A percentile compares a stretch with the other conserved stretches of the same genome.
Evolutionary conservation across 2,329 filamentous ascomycete species (phyloP).

Genomic region (Lasiodiplodia hormozganensis): DNA sequence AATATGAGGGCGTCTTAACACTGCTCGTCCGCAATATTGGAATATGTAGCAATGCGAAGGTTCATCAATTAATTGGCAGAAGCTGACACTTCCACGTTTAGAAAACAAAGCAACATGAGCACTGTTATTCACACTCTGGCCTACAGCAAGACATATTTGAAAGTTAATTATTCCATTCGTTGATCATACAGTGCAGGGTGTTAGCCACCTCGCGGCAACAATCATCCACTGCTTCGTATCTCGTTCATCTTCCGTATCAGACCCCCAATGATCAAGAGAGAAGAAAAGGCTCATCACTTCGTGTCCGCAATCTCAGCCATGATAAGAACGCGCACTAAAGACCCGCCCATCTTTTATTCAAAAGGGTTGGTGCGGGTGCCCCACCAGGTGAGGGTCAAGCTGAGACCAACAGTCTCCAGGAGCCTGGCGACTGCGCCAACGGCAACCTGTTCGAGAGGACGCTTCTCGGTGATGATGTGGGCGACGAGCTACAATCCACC

Average conservation of each 20-base stretch:
- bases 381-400: constrained; percentile 95
- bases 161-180: neutral
- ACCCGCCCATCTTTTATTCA: constrained; percentile 61
- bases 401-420: constrained; percentile 91
- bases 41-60: too few relatives aligned
- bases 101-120: neutral
- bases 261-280: neutral
- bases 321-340: neutral
- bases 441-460: constrained; percentile 86
- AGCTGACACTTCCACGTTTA: too few relatives aligned
- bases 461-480: constrained; percentile 89
- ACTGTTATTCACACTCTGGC: too few relatives aligned
- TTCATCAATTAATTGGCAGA: too few relatives aligned
- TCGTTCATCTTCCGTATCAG: neutral
- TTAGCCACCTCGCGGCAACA: neutral
- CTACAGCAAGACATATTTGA: neutral
- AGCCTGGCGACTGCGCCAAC: constrained; percentile 84
- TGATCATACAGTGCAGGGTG: constrained; percentile 12
- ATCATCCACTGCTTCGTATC: constrained; percentile 18
- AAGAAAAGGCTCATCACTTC: neutral
- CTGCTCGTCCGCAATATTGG: too few relatives aligned
- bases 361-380: constrained; percentile 94
- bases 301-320: constrained; percentile 5
- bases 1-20: too few relatives aligned
- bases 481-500: constrained; percentile 72